Evolutionary conservation across 1,284 basidiomycete genomes (phyloP).

Genomic region (Ustilago curta): DNA sequence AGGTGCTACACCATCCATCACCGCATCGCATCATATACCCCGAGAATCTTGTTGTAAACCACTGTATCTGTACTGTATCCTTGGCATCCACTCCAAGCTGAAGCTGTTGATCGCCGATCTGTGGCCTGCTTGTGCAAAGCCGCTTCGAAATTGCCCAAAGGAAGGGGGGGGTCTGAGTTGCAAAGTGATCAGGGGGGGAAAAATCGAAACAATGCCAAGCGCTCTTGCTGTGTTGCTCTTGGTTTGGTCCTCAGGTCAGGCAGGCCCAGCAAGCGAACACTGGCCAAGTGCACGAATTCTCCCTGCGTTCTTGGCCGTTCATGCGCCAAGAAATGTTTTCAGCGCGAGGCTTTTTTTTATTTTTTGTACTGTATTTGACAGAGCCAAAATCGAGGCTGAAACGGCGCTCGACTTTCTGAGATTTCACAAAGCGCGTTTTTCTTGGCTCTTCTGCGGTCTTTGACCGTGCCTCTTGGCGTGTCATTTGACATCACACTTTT

Average conservation of each 20-base stretch:
- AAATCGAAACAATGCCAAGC: conserved; percentile 1
- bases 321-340: conserved; percentile 8
- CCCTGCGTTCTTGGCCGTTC: conserved; percentile 3
- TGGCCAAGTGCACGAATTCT: background rate
- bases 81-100: no score
- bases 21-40: no score
- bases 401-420: no score
- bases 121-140: no score
- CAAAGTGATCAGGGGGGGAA: no score
- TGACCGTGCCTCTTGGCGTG: background rate
- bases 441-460: conserved; percentile 1
- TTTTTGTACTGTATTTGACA: conserved; percentile 6
- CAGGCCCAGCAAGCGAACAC: background rate
- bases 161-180: background rate
- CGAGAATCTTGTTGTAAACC: no score
- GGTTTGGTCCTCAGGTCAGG: background rate
- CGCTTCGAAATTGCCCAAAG: background rate
- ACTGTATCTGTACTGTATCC: no score
- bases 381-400: no score
- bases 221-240: background rate
- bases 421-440: background rate
- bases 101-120: no score
- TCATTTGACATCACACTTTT: background rate
- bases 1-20: no score
- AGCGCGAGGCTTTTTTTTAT: background rate